Conservation (phyloP, 768 basidiomycete species). For the Serendipita sp. region DNA sequence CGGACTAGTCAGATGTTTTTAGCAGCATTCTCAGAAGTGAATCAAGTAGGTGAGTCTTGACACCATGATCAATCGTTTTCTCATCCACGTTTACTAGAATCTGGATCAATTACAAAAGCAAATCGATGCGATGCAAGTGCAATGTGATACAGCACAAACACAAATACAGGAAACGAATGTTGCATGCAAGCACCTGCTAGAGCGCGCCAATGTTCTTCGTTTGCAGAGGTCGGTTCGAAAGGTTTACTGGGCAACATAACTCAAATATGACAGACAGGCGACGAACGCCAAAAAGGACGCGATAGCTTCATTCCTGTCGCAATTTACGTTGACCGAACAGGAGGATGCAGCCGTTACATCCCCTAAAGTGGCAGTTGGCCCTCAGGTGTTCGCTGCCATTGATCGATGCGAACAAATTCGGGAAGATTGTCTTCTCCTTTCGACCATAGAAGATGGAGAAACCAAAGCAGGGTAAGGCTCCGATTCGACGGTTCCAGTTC, state of each 20-base stretch:
- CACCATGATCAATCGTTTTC: background rate
- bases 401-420: slow-evolving; percentile 72
- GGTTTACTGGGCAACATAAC: background rate
- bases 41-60: slow-evolving; percentile 48
- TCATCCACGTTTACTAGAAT: slow-evolving; percentile 38
- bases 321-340: slow-evolving; percentile 65
- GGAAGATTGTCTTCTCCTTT: slow-evolving; percentile 67
- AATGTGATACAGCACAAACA: slow-evolving; percentile 70
- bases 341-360: slow-evolving; percentile 65
- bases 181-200: slow-evolving; percentile 61
- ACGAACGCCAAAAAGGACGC: slow-evolving; percentile 59
- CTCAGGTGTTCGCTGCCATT: slow-evolving; percentile 69
- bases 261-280: slow-evolving; percentile 32
- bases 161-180: slow-evolving; percentile 61
- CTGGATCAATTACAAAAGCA: slow-evolving; percentile 62
- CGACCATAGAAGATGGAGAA: slow-evolving; percentile 70
- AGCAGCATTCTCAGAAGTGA: slow-evolving; percentile 71
- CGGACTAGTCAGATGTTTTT: slow-evolving; percentile 73
- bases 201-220: slow-evolving; percentile 62
- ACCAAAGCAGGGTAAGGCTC: slow-evolving; percentile 51
- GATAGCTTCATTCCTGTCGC: slow-evolving; percentile 59
- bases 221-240: slow-evolving; percentile 42
- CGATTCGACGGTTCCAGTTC: background rate
- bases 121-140: slow-evolving; percentile 59
- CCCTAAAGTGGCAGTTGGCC: slow-evolving; percentile 58